phyloP scores from a whole-genome alignment of 176 grass and related monocot genomes.

The Lolium rigidum region DNA sequence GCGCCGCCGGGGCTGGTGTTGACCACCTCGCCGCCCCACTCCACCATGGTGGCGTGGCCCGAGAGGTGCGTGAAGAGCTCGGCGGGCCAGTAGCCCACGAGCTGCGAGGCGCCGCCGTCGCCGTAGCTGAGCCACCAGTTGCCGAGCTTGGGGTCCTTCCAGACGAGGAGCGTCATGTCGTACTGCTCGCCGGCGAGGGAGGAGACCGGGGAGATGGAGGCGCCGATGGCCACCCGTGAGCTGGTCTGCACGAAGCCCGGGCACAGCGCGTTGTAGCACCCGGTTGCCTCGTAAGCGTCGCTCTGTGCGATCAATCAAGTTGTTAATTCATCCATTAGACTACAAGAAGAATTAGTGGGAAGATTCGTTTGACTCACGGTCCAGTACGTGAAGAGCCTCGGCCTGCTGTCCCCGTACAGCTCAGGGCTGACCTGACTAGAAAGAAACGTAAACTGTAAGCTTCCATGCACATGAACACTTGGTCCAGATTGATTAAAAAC shows the following conservation, averaged over 20 bases:
- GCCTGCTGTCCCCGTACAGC: constrained; percentile 93
- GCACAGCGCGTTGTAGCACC: constrained; percentile 94
- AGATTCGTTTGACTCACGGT: constrained; percentile 56
- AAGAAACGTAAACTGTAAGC: constrained; percentile 56
- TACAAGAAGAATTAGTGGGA: not conserved
- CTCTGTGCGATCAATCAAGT: constrained; percentile 49
- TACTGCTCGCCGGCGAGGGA: constrained; percentile 59
- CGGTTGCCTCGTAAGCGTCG: constrained; percentile 89
- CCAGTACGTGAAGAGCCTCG: constrained; percentile 98
- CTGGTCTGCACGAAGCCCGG: constrained; percentile 91
- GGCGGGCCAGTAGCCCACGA: constrained; percentile 93
- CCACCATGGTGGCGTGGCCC: constrained; percentile 88
- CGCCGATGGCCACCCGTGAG: constrained; percentile 83
- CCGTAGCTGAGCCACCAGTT: constrained; percentile 99
- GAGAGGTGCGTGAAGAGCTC: constrained; percentile 93
- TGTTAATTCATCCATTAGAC: not conserved
- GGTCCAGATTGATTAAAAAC: not conserved
- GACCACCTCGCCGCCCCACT: constrained; percentile 97
- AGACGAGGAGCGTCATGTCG: constrained; percentile 95
- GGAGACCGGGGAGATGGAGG: constrained; percentile 84
- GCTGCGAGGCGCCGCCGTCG: constrained; percentile 41
- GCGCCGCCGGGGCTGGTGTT: constrained; percentile 60
- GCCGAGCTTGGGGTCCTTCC: constrained; percentile 96
- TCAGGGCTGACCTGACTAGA: constrained; percentile 99
- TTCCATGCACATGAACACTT: not conserved